Percentiles rank a stretch among this genome's conserved stretches.
Evolutionary conservation across 2,329 filamentous ascomycete genomes (phyloP).

Genomic region (Hypoxylon sp.): DNA sequence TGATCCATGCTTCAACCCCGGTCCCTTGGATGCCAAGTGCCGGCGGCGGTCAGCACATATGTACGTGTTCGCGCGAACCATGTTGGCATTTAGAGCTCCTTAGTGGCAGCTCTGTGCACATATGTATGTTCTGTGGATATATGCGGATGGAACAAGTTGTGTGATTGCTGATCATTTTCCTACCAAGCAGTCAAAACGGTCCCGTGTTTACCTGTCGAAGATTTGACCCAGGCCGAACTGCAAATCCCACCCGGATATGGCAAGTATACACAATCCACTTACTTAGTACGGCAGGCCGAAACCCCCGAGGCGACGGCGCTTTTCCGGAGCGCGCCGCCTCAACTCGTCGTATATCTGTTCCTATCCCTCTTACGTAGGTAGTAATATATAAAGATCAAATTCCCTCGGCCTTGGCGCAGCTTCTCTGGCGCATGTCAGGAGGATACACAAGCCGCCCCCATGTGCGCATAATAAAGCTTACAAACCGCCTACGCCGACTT

Average conservation of each 20-base stretch:
- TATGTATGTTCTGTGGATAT: constrained; percentile 6
- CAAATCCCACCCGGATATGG: constrained; percentile 31
- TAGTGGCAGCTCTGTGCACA: constrained; percentile 5
- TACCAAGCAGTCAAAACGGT: constrained; percentile 7
- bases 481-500: background rate
- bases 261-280: constrained; percentile 26
- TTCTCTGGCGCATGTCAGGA: background rate
- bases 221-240: constrained; percentile 8
- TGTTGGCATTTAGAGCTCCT: constrained; percentile 1
- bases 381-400: background rate
- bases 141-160: constrained; percentile 7
- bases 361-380: background rate
- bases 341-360: constrained; percentile 6
- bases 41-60: constrained; percentile 31
- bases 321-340: constrained; percentile 22
- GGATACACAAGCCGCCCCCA: constrained; percentile 2
- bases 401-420: background rate
- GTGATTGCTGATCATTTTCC: constrained; percentile 36
- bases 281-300: constrained; percentile 28
- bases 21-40: constrained; percentile 30
- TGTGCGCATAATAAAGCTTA: constrained; percentile 1
- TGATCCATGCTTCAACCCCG: constrained; percentile 18
- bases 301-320: constrained; percentile 23
- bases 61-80: constrained; percentile 15
- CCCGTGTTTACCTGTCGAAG: constrained; percentile 15